phyloP scores from a whole-genome alignment of 1,284 basidiomycete species.

The Fistulina hepatica region DNA sequence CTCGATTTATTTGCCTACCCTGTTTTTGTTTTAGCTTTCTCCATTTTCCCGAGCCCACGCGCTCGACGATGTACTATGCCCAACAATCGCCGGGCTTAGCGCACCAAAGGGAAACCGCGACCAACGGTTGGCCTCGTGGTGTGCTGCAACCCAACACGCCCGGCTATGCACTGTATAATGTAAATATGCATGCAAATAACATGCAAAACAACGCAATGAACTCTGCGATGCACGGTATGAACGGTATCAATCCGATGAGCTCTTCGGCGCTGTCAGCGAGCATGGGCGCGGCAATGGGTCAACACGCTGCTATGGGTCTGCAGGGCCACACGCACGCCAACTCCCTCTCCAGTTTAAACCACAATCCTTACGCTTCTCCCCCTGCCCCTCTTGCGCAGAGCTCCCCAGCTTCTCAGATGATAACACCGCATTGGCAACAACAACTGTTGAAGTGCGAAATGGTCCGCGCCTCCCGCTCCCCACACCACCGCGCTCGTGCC shows the following conservation, averaged over 20 bases:
- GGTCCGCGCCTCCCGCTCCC: conserved; percentile 63
- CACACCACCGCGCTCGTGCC: conserved; percentile 70
- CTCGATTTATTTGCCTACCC: no score
- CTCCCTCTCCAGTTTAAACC: conserved; percentile 46
- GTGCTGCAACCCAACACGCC: conserved; percentile 50
- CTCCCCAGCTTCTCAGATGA: conserved; percentile 58
- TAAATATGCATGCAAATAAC: no score
- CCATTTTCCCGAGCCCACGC: conserved; percentile 19
- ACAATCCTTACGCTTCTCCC: conserved; percentile 65
- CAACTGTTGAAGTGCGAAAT: conserved; percentile 77
- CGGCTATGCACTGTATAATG: neutral
- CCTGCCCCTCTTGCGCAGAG: conserved; percentile 49
- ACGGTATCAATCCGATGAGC: conserved; percentile 37
- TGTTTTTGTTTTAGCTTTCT: no score
- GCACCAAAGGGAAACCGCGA: conserved; percentile 66
- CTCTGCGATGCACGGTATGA: no score
- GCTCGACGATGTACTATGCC: conserved; percentile 65
- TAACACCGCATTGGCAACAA: conserved; percentile 69
- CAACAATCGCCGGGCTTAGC: conserved; percentile 69
- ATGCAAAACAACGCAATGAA: no score
- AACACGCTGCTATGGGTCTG: conserved; percentile 61
- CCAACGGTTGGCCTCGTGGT: conserved; percentile 54
- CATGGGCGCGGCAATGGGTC: conserved; percentile 59
- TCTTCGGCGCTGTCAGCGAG: conserved; percentile 52
- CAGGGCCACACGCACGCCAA: conserved; percentile 44